Percentiles rank a stretch among this genome's conserved stretches.
Conservation (phyloP, 495 filamentous ascomycete genomes). For the Lasiosphaeria ovina region DNA sequence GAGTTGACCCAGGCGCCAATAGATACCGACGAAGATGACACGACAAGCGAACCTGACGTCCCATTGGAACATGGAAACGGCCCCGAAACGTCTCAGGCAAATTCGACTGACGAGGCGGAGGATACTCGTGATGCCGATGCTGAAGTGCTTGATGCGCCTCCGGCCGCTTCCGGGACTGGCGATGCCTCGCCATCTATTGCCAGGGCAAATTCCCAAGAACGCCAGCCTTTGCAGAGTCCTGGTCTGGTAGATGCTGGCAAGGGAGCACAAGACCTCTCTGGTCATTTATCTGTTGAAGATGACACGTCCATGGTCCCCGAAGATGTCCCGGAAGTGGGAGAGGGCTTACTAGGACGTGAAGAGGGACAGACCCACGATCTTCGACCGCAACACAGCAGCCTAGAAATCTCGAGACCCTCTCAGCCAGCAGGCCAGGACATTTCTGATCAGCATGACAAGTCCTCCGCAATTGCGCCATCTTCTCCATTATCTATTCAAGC, state of each 20-base stretch:
- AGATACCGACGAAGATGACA: constrained; percentile 12
- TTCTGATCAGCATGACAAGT: neutral
- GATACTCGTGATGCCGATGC: constrained; percentile 4
- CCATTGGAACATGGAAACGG: neutral
- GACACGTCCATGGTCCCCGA: too few relatives aligned
- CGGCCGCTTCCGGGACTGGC: neutral
- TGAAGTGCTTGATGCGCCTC: constrained; percentile 12
- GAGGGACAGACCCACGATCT: neutral
- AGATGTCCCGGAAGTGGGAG: too few relatives aligned
- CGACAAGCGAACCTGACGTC: constrained; percentile 7
- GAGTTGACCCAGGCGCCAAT: constrained; percentile 15
- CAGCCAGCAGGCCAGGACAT: neutral
- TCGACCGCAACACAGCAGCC: neutral
- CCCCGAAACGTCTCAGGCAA: neutral
- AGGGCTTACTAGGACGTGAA: too few relatives aligned
- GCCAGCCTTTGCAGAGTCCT: too few relatives aligned
- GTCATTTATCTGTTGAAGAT: too few relatives aligned
- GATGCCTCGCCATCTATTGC: too few relatives aligned
- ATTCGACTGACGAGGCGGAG: constrained; percentile 2
- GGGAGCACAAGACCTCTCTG: too few relatives aligned
- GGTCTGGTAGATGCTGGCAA: too few relatives aligned
- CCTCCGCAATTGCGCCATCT: neutral
- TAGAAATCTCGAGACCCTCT: neutral
- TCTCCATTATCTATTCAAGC: neutral
- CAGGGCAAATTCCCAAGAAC: neutral